Evolutionary conservation across 2,329 filamentous ascomycete species (phyloP).

Genomic region (Massarina eburnea): DNA sequence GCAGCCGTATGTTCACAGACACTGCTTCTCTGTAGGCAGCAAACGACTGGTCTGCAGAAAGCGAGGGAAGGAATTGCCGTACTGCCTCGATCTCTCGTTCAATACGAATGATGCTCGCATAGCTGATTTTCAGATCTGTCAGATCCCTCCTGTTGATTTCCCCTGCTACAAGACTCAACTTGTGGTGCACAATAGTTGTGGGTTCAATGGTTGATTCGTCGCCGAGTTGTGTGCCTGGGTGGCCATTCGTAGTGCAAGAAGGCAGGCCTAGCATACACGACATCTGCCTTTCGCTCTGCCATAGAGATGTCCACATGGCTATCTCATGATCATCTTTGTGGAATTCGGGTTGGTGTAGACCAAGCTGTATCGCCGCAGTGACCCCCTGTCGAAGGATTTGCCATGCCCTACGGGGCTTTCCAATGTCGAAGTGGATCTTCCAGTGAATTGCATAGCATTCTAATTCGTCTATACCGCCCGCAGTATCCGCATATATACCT

Average conservation of each 20-base stretch:
- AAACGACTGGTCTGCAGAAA: neutral
- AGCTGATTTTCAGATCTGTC: neutral
- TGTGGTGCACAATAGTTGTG: neutral
- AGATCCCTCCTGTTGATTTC: conserved; percentile 1
- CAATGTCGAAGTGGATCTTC: conserved; percentile 3
- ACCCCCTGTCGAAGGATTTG: neutral
- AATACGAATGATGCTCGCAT: neutral
- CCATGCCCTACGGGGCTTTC: conserved; percentile 3
- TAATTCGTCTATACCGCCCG: neutral
- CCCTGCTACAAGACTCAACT: neutral
- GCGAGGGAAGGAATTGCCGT: neutral
- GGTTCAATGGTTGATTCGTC: neutral
- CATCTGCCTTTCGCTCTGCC: conserved; percentile 4
- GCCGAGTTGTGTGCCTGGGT: neutral
- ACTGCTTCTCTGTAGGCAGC: neutral
- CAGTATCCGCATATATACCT: neutral
- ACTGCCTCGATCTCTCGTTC: neutral
- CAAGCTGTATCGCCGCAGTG: conserved; percentile 2
- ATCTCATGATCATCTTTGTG: neutral
- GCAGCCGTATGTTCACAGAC: neutral
- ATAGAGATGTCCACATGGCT: neutral
- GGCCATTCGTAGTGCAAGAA: neutral
- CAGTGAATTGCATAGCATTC: conserved; percentile 2
- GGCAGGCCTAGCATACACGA: conserved; percentile 5
- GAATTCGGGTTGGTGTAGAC: neutral